These are phyloP conservation scores for Isatis lusitanica DNA, from an alignment of 441 rosid genomes.

Conservation along the genomic window DNA sequence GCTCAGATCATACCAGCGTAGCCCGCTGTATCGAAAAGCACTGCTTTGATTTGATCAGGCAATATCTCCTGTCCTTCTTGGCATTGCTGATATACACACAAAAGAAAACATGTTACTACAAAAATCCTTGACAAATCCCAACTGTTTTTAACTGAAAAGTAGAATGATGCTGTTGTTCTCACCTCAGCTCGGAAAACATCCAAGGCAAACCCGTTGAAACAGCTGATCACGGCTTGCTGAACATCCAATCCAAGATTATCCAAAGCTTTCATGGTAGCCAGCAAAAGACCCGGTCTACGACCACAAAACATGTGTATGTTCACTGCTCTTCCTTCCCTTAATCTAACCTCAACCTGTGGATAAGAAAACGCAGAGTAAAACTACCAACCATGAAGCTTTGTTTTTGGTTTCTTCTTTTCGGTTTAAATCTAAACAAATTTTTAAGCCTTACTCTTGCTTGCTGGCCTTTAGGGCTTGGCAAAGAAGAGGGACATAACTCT, in stretches of 20 bases:
- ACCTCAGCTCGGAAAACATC: conserved; percentile 84
- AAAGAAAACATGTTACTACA: not conserved
- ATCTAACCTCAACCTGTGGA: conserved; percentile 63
- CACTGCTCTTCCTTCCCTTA: conserved; percentile 72
- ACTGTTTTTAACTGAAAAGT: not conserved
- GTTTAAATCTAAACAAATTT: not conserved
- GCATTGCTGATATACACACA: conserved; percentile 51
- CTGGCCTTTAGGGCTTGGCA: conserved; percentile 57
- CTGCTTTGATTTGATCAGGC: conserved; percentile 79
- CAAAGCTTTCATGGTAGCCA: conserved; percentile 67
- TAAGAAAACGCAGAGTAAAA: not conserved
- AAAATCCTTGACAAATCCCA: not conserved
- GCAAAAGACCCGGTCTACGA: conserved; percentile 65
- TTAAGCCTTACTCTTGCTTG: conserved; percentile 49
- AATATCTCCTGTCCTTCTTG: conserved; percentile 63
- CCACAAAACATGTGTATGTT: conserved; percentile 76
- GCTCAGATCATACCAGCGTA: conserved; percentile 57
- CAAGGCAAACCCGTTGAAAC: conserved; percentile 68
- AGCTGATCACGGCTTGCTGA: conserved; percentile 73
- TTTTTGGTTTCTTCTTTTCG: not conserved
- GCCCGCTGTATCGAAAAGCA: conserved; percentile 79
- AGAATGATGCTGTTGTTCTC: not conserved
- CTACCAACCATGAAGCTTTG: not conserved
- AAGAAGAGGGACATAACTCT: conserved; percentile 51
- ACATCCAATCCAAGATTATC: conserved; percentile 75